phyloP scores from a whole-genome alignment of 2,329 filamentous ascomycete species.

The Arthrobotrys iridis region DNA sequence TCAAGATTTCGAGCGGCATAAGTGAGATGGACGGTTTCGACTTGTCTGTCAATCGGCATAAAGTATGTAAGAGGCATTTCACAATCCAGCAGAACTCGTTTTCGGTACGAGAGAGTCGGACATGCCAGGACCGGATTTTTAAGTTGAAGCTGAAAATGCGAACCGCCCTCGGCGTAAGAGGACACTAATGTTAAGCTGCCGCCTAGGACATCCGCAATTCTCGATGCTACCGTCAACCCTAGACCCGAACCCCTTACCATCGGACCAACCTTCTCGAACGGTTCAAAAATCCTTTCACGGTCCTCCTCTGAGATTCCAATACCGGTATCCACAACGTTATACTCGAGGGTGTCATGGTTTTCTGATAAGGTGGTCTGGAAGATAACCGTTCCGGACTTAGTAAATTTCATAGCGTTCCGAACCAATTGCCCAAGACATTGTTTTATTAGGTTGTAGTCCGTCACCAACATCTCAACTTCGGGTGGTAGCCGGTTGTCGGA shows the following conservation, averaged over 20 bases:
- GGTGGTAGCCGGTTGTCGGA: slow-evolving; percentile 59
- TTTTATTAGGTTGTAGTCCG: slow-evolving; percentile 62
- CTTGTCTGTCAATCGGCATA: slow-evolving; percentile 35
- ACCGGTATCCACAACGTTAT: slow-evolving; percentile 64
- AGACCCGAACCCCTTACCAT: slow-evolving; percentile 63
- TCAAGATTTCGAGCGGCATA: slow-evolving; percentile 39
- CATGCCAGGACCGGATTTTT: slow-evolving; percentile 57
- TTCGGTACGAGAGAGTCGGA: slow-evolving; percentile 16
- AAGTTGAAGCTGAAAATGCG: slow-evolving; percentile 62
- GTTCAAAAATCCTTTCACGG: slow-evolving; percentile 62
- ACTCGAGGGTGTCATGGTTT: slow-evolving; percentile 59
- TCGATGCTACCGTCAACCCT: slow-evolving; percentile 63
- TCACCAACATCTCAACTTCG: slow-evolving; percentile 59
- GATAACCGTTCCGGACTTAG: slow-evolving; percentile 61
- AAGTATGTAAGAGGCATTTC: slow-evolving; percentile 48
- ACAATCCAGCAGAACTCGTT: slow-evolving; percentile 15
- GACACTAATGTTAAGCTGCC: slow-evolving; percentile 62
- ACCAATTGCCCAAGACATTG: slow-evolving; percentile 63
- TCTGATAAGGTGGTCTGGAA: slow-evolving; percentile 59
- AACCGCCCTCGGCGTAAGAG: slow-evolving; percentile 61
- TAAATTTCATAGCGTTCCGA: slow-evolving; percentile 63
- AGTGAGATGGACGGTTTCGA: slow-evolving; percentile 35
- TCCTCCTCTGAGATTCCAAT: slow-evolving; percentile 61
- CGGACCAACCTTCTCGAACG: slow-evolving; percentile 63
- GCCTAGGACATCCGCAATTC: slow-evolving; percentile 62